These are phyloP conservation scores for Naematelia encephala DNA, from an alignment of 768 basidiomycete species.

Conservation along the genomic window DNA sequence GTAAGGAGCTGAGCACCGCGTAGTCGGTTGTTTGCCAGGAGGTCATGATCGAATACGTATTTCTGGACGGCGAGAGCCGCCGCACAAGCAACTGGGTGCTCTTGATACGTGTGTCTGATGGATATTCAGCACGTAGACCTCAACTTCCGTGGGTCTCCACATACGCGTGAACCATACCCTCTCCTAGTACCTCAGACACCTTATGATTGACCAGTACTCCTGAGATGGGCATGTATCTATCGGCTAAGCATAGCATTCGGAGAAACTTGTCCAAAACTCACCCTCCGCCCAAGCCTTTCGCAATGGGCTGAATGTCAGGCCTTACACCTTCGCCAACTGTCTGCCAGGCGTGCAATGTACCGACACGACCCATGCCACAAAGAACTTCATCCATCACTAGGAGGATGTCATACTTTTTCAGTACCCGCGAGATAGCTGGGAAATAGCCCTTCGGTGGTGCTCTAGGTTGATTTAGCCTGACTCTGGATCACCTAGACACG, in stretches of 20 bases:
- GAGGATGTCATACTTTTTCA: conserved; percentile 16
- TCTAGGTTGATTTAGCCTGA: too few species aligned
- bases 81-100: conserved; percentile 25
- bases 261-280: too few species aligned
- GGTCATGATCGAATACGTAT: conserved; percentile 15
- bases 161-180: conserved; percentile 19
- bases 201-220: conserved; percentile 11
- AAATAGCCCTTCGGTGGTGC: conserved; percentile 28
- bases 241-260: too few species aligned
- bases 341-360: conserved; percentile 17
- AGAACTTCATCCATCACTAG: conserved; percentile 27
- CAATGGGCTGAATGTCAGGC: conserved; percentile 23
- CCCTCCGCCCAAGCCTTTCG: conserved; percentile 23
- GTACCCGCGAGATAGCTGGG: conserved; percentile 17
- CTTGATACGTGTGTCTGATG: conserved; percentile 28
- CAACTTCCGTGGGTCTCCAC: too few species aligned
- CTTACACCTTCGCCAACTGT: conserved; percentile 21
- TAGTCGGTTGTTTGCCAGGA: conserved; percentile 13
- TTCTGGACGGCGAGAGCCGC: conserved; percentile 19
- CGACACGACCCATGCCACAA: conserved; percentile 18
- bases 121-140: too few species aligned
- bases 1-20: conserved; percentile 18
- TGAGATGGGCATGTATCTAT: too few species aligned
- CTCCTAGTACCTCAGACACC: conserved; percentile 10
- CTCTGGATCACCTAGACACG: too few species aligned